A percentile compares a stretch with the other conserved stretches of the same genome.
phyloP scores from a whole-genome alignment of 768 basidiomycete species.

The Coprinellus micaceus region DNA sequence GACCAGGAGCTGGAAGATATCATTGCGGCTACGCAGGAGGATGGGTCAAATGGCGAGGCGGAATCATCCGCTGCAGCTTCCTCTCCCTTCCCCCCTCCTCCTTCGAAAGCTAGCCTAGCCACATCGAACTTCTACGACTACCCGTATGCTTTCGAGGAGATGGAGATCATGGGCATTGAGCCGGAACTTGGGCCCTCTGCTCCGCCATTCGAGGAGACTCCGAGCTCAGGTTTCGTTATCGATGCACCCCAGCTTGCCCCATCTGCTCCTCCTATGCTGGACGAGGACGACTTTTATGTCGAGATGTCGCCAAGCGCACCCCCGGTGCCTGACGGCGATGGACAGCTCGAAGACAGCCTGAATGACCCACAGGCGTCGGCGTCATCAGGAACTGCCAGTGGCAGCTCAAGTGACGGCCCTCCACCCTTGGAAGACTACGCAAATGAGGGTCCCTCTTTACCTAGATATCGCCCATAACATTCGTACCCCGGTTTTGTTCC shows the following conservation, averaged over 20 bases:
- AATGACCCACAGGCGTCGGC: too few species aligned
- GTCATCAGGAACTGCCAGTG: too few species aligned
- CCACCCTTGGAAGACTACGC: neutral
- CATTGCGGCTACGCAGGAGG: constrained; percentile 15
- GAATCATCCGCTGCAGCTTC: constrained; percentile 17
- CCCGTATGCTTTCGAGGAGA: constrained; percentile 38
- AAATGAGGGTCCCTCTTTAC: neutral
- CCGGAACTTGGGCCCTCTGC: constrained; percentile 39
- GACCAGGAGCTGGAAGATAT: constrained; percentile 46
- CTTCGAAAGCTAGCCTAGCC: constrained; percentile 41
- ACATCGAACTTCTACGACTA: constrained; percentile 39
- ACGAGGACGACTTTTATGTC: constrained; percentile 22
- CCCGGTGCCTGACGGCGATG: too few species aligned
- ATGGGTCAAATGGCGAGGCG: constrained; percentile 1
- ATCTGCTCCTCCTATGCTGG: constrained; percentile 45
- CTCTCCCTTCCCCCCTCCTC: constrained; percentile 40
- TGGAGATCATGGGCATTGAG: constrained; percentile 23
- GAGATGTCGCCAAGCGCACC: constrained; percentile 21
- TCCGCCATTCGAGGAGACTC: constrained; percentile 43
- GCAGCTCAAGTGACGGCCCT: too few species aligned
- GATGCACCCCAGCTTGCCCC: constrained; percentile 30
- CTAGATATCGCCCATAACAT: neutral
- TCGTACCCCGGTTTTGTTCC: too few species aligned
- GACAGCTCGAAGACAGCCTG: too few species aligned
- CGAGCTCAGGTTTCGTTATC: constrained; percentile 30